Percentiles rank a stretch among this genome's conserved stretches.
Conservation (phyloP, 2,329 filamentous ascomycete species). For the Pseudonectria foliicola region DNA sequence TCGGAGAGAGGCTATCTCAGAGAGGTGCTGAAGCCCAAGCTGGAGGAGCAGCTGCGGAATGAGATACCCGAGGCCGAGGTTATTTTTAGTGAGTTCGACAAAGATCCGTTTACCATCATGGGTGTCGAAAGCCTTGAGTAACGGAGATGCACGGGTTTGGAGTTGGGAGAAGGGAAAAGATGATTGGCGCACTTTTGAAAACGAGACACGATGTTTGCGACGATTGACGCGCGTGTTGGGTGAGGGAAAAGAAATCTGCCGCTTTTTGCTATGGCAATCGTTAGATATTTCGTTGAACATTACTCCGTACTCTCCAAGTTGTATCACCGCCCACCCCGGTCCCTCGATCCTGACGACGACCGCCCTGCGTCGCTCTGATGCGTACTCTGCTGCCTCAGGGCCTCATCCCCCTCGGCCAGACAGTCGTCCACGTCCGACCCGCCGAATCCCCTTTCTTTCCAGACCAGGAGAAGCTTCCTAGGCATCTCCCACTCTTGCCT, state of each 20-base stretch:
- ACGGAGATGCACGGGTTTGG: too few species aligned
- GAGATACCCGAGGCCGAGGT: slow-evolving; percentile 51
- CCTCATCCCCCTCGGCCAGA: slow-evolving; percentile 48
- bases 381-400: slow-evolving; percentile 25
- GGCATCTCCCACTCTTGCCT: slow-evolving; percentile 49
- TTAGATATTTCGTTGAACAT: neutral
- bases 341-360: slow-evolving; percentile 3
- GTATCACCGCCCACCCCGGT: slow-evolving; percentile 2
- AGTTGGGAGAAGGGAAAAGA: too few species aligned
- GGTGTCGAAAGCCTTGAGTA: slow-evolving; percentile 35
- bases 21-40: slow-evolving; percentile 58
- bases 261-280: neutral
- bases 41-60: slow-evolving; percentile 51
- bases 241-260: neutral
- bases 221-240: neutral
- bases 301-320: neutral
- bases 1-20: slow-evolving; percentile 79
- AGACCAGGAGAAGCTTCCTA: slow-evolving; percentile 41
- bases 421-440: slow-evolving; percentile 47
- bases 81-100: slow-evolving; percentile 69
- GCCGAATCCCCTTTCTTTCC: slow-evolving; percentile 49
- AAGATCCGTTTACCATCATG: slow-evolving; percentile 82
- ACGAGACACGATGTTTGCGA: too few species aligned
- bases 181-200: too few species aligned
- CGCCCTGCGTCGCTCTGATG: too few species aligned